Percentiles rank a stretch among this genome's conserved stretches.
Evolutionary conservation across 2,329 filamentous ascomycete genomes (phyloP).

Genomic region (Nemania bipapillata): DNA sequence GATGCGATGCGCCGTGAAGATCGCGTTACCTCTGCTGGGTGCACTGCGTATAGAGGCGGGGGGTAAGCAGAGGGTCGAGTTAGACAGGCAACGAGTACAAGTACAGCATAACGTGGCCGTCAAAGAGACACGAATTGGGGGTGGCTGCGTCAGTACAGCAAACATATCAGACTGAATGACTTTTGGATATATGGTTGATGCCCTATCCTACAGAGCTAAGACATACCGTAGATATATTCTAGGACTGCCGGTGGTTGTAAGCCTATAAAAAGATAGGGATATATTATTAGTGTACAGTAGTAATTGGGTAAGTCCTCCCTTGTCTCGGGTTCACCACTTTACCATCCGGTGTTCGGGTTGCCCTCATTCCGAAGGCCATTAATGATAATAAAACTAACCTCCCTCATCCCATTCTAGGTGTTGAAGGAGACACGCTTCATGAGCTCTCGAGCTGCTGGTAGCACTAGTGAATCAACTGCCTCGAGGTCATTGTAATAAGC

Average conservation of each 20-base stretch:
- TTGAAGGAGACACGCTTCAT: background rate
- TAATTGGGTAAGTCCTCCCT: too few species aligned
- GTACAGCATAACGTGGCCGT: background rate
- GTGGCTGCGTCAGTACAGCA: background rate
- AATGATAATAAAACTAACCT: background rate
- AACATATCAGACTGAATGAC: background rate
- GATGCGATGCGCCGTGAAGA: background rate
- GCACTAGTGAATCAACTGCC: background rate
- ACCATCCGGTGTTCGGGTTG: too few species aligned
- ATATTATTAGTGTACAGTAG: too few species aligned
- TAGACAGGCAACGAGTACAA: background rate
- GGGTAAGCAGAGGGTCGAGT: background rate
- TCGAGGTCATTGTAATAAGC: background rate
- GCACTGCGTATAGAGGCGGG: background rate
- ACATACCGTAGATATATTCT: too few species aligned
- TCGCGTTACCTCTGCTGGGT: background rate
- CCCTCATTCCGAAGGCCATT: background rate
- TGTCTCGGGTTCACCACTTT: too few species aligned
- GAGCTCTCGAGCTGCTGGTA: background rate
- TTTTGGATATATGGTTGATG: background rate
- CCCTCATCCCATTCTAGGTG: background rate
- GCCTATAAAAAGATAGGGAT: too few species aligned
- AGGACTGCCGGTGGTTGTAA: too few species aligned
- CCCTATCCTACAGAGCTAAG: too few species aligned
- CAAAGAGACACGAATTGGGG: constrained; percentile 2